phyloP scores from a whole-genome alignment of 345 rosid genomes.

The Aurinia saxatilis region DNA sequence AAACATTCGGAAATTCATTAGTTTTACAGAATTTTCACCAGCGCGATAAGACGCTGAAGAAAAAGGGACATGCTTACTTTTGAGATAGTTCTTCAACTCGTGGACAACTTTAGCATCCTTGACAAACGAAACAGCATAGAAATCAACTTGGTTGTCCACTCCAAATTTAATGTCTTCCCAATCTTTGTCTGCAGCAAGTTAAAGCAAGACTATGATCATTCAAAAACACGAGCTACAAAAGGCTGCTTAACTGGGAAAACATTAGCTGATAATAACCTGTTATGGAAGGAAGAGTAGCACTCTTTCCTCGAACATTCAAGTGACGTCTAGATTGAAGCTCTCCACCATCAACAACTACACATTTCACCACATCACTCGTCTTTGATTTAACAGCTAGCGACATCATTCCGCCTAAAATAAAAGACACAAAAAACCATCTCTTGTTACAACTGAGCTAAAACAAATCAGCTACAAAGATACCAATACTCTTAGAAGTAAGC shows the following conservation, averaged over 20 bases:
- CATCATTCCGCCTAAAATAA: conserved; percentile 92
- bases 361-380: conserved; percentile 64
- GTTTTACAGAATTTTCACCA: not conserved
- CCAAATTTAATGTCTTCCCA: conserved; percentile 99
- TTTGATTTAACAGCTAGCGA: conserved; percentile 79
- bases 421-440: conserved; percentile 6
- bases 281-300: conserved; percentile 92
- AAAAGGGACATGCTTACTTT: conserved; percentile 29
- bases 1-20: conserved; percentile 22
- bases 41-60: not conserved
- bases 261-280: conserved; percentile 48
- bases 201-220: not conserved
- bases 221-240: not conserved
- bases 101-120: conserved; percentile 93
- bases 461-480: not conserved
- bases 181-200: conserved; percentile 64
- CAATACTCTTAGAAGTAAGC: not conserved
- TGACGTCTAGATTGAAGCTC: conserved; percentile 97
- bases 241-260: not conserved
- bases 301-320: conserved; percentile 93
- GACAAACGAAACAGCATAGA: conserved; percentile 93
- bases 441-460: not conserved
- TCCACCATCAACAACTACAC: conserved; percentile 81
- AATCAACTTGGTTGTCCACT: conserved; percentile 93
- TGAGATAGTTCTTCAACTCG: conserved; percentile 81